These are phyloP conservation scores for Loxodes magnus DNA, from an alignment of 73 alveolate species.

Conservation along the genomic window DNA sequence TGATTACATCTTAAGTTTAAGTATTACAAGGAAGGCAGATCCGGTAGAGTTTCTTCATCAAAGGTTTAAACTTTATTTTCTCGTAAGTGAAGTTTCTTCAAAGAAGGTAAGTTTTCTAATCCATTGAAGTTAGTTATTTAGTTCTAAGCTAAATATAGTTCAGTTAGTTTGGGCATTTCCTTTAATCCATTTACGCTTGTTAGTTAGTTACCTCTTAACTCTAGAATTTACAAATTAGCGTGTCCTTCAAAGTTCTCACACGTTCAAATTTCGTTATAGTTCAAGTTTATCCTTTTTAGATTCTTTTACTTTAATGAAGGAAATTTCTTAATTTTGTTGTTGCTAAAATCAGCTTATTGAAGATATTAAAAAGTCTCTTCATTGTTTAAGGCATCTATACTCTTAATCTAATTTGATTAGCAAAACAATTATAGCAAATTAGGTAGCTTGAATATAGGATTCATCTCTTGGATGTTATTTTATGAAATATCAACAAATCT, in stretches of 20 bases:
- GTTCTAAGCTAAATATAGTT: constrained; percentile 60
- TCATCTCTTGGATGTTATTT: constrained; percentile 42
- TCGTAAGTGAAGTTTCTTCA: constrained; percentile 42
- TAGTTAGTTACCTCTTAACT: constrained; percentile 43
- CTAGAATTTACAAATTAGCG: constrained; percentile 19
- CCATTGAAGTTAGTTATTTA: constrained; percentile 35
- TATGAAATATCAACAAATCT: constrained; percentile 35
- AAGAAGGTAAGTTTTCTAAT: constrained; percentile 20
- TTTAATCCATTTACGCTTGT: constrained; percentile 32
- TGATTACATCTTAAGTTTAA: constrained; percentile 56
- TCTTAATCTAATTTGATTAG: constrained; percentile 33
- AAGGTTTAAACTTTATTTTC: constrained; percentile 26
- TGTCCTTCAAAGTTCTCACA: constrained; percentile 29
- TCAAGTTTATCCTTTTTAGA: constrained; percentile 34
- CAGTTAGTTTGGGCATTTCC: constrained; percentile 28
- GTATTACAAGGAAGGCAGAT: constrained; percentile 32
- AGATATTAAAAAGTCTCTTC: constrained; percentile 30
- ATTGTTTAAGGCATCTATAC: constrained; percentile 22
- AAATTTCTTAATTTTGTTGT: constrained; percentile 33
- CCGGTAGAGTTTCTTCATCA: constrained; percentile 28
- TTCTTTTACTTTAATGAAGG: constrained; percentile 39
- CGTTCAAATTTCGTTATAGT: constrained; percentile 52
- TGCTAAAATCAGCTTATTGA: constrained; percentile 32
- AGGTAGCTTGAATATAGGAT: constrained; percentile 25
- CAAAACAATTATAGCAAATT: constrained; percentile 43